Evolutionary conservation across 1,284 basidiomycete species (phyloP), one percentile per base, ranked within the genome.

Genomic region (Pseudozyma sp.): DNA sequence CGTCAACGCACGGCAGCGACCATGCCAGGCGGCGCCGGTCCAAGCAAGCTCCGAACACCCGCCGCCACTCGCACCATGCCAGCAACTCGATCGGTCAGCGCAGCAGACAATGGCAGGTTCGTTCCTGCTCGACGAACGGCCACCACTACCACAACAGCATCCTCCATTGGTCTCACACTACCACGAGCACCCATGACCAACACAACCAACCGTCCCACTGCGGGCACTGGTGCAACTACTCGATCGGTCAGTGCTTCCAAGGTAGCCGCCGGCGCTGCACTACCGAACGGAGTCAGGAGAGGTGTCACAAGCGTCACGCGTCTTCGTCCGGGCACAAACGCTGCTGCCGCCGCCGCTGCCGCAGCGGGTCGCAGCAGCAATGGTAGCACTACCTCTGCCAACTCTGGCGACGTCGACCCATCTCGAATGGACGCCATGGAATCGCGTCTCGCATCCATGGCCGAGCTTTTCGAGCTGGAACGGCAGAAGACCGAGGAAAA

Each of bases 381-480:
- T 30, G 67, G 61, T 7, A 63, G 60, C 42, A 35, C 52, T 17
- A 55, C 55, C 6, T 69, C 60, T n/a, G 55, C 62, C 6, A 34
- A 11, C 16, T 69, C 66, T 5, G 46, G 43, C n/a, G 67, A 69
- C 9, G 63, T 59, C 34, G 72, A 75, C 17, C 75, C 75, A 7
- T 70, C 75, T 5, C 63, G 68, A 16, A 74, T 79, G 69, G 71
- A 74, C 37, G 76, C 73, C 5, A 74, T 79, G 63, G 75, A 79
- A 47, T 71, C 68, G 0, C 71, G 69, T 5, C 56, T 79, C 7
- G 54, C 66, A 13, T 68, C 73, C 43, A 79, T 82, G 80, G 72
- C 77, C 44, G 73, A 76, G 34, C 57, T 82, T 11, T 79, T 81
- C 34, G 70, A 77, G 34, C 66, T 76, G n/a, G 81, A 83, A 37